These are phyloP conservation scores for Astragalus glycyphyllos DNA, from an alignment of 306 rosid species.

Conservation along the genomic window DNA sequence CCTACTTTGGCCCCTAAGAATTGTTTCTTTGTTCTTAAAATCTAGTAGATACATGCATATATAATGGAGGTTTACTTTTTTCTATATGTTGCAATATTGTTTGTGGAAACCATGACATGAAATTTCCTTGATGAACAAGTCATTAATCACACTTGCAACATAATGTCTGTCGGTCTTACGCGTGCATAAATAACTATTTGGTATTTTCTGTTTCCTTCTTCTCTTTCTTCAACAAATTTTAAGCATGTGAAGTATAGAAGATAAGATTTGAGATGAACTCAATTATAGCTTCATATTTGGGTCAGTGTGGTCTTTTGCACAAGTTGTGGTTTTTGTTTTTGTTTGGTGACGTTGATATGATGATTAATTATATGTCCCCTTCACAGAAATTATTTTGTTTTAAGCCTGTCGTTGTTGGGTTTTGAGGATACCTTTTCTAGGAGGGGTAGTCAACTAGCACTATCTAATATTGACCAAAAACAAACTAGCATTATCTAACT, in stretches of 20 bases:
- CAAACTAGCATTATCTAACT: conserved; percentile 34
- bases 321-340: conserved; percentile 29
- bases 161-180: no score
- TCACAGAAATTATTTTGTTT: conserved; percentile 50
- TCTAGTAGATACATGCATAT: conserved; percentile 48
- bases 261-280: conserved; percentile 13
- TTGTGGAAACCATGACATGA: conserved; percentile 50
- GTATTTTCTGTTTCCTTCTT: conserved; percentile 36
- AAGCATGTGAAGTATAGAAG: conserved; percentile 18
- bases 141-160: no score
- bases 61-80: conserved; percentile 38
- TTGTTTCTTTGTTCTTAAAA: conserved; percentile 52
- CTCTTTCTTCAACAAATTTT: conserved; percentile 20
- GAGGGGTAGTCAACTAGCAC: conserved; percentile 41
- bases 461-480: no score
- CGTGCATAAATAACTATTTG: neutral
- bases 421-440: conserved; percentile 42
- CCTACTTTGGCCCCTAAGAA: conserved; percentile 27
- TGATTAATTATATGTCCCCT: conserved; percentile 40
- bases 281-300: conserved; percentile 40
- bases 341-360: conserved; percentile 41
- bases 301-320: conserved; percentile 27
- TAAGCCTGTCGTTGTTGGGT: conserved; percentile 40
- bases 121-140: conserved; percentile 37
- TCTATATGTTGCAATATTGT: conserved; percentile 42